These are phyloP conservation scores for Fusarium paranaense DNA, from an alignment of 2,329 filamentous ascomycete genomes.

Conservation along the genomic window DNA sequence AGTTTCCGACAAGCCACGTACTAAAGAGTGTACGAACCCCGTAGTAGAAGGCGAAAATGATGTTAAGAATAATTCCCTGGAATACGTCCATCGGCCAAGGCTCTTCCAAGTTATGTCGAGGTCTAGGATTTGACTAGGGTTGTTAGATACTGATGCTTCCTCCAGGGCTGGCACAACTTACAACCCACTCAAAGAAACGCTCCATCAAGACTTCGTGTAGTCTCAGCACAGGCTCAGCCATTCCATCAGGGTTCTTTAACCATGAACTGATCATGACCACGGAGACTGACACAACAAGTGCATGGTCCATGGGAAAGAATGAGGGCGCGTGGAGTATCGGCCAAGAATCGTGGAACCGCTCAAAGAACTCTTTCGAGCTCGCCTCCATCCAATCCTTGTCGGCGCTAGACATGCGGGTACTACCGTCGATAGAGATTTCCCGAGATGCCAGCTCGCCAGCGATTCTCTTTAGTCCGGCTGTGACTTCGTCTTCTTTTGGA, in stretches of 20 bases:
- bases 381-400: constrained; percentile 35
- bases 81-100: constrained; percentile 49
- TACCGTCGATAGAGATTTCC: constrained; percentile 18
- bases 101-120: constrained; percentile 23
- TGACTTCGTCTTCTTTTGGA: constrained; percentile 13
- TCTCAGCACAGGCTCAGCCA: constrained; percentile 43
- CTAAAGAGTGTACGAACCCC: constrained; percentile 42
- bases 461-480: constrained; percentile 21
- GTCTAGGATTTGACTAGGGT: constrained; percentile 29
- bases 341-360: constrained; percentile 55
- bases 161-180: constrained; percentile 20
- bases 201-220: constrained; percentile 49
- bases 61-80: constrained; percentile 51
- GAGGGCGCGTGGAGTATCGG: constrained; percentile 54
- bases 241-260: constrained; percentile 46
- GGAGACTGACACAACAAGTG: constrained; percentile 43
- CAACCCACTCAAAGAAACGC: constrained; percentile 45
- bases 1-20: too few species aligned
- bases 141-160: background rate
- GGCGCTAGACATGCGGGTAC: background rate
- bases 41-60: constrained; percentile 54
- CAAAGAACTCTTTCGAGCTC: constrained; percentile 50
- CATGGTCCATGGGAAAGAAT: constrained; percentile 46
- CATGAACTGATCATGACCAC: constrained; percentile 55
- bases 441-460: constrained; percentile 7